These are phyloP conservation scores for Phoenix dactylifera DNA, from an alignment of 176 grass and related monocot species.

Conservation along the genomic window DNA sequence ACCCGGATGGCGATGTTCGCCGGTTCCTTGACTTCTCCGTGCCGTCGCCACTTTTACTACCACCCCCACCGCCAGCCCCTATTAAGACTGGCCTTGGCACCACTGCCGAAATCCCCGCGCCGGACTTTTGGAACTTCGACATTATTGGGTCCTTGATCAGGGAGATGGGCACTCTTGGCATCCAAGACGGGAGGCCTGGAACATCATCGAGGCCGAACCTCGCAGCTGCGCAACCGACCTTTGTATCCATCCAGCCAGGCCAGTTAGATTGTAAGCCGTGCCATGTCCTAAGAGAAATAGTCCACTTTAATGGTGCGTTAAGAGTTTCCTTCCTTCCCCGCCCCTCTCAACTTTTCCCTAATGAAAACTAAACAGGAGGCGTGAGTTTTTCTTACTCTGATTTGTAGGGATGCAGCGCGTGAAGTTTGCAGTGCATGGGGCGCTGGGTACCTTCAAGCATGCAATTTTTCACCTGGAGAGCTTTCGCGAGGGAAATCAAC, in stretches of 20 bases:
- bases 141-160: not conserved
- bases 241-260: constrained; percentile 15
- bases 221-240: not conserved
- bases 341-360: no score
- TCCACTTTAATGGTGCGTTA: constrained; percentile 14
- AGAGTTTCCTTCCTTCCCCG: not conserved
- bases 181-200: constrained; percentile 1
- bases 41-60: not conserved
- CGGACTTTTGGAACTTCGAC: not conserved
- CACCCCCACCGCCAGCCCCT: not conserved
- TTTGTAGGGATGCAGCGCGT: constrained; percentile 5
- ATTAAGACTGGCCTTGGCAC: not conserved
- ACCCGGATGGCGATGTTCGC: constrained; percentile 21
- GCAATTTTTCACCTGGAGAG: constrained; percentile 30
- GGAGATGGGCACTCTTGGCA: not conserved
- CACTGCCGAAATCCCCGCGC: not conserved
- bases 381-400: not conserved
- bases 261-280: constrained; percentile 23
- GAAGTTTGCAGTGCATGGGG: constrained; percentile 22
- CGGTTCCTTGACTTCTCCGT: constrained; percentile 12
- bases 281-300: constrained; percentile 16
- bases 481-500: not conserved
- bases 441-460: constrained; percentile 17
- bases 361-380: no score
- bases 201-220: not conserved